phyloP scores from a whole-genome alignment of 805 yeast genomes.

The Ogataea polymorpha region DNA sequence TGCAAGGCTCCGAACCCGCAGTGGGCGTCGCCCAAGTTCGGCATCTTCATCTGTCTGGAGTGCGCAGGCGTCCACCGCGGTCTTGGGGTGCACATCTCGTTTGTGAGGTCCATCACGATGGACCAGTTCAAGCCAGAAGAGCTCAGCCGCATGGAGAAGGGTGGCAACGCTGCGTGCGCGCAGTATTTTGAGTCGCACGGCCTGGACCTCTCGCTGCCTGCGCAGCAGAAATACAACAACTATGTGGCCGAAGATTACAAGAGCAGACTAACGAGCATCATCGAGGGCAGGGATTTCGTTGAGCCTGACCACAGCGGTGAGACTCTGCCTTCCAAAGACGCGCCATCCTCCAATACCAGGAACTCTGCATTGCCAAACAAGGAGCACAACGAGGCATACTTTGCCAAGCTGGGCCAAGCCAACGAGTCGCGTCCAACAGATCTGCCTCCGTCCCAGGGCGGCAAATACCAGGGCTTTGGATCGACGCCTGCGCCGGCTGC shows the following conservation, averaged over 20 bases:
- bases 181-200: slow-evolving; percentile 72
- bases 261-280: slow-evolving; percentile 67
- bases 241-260: slow-evolving; percentile 94
- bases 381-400: slow-evolving; percentile 74
- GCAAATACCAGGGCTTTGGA: slow-evolving; percentile 90
- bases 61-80: slow-evolving; percentile 98
- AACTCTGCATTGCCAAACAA: slow-evolving; percentile 33
- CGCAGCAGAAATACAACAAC: slow-evolving; percentile 78
- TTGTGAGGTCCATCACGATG: slow-evolving; percentile 96
- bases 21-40: slow-evolving; percentile 99
- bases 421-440: slow-evolving; percentile 73
- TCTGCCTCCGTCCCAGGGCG: slow-evolving; percentile 92
- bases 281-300: slow-evolving; percentile 69
- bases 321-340: slow-evolving; percentile 34
- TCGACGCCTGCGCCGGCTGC: slow-evolving; percentile 55
- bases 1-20: slow-evolving; percentile 96
- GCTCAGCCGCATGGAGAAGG: slow-evolving; percentile 83
- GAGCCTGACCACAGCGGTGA: slow-evolving; percentile 59
- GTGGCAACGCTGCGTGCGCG: slow-evolving; percentile 81
- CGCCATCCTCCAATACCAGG: slow-evolving; percentile 3
- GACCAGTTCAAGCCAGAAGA: slow-evolving; percentile 97
- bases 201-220: slow-evolving; percentile 58
- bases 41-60: slow-evolving; percentile 93
- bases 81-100: slow-evolving; percentile 93
- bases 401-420: slow-evolving; percentile 70